These are phyloP conservation scores for Albifimbria verrucaria DNA, from an alignment of 2,329 filamentous ascomycete species.

Conservation along the genomic window DNA sequence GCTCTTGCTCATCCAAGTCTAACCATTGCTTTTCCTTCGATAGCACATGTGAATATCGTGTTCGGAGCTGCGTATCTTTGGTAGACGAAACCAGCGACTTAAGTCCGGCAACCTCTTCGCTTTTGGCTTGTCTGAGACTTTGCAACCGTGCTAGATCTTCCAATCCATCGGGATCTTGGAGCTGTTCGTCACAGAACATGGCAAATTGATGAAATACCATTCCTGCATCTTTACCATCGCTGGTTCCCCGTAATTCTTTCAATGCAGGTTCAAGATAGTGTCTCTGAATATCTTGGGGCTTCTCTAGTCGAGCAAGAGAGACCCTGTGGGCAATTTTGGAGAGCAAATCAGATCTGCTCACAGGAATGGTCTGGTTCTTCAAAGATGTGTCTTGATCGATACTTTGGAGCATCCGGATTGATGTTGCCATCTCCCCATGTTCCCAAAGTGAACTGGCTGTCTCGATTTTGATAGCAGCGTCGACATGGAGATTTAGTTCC, in stretches of 20 bases:
- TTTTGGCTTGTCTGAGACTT: constrained; percentile 75
- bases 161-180: constrained; percentile 79
- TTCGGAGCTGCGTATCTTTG: constrained; percentile 49
- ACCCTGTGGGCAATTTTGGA: constrained; percentile 86
- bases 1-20: constrained; percentile 84
- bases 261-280: constrained; percentile 84
- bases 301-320: constrained; percentile 85
- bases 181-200: constrained; percentile 88
- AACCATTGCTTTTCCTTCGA: constrained; percentile 82
- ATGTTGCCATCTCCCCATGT: constrained; percentile 83
- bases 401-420: constrained; percentile 82
- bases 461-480: constrained; percentile 75
- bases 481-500: constrained; percentile 69
- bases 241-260: constrained; percentile 69
- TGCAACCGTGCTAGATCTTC: constrained; percentile 82
- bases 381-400: constrained; percentile 60
- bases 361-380: constrained; percentile 65
- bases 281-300: constrained; percentile 84
- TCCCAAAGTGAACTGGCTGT: constrained; percentile 91
- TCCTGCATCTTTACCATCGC: constrained; percentile 70
- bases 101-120: constrained; percentile 74
- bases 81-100: constrained; percentile 55
- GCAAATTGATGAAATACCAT: constrained; percentile 94
- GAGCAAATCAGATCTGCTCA: constrained; percentile 75
- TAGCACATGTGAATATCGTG: constrained; percentile 57